phyloP scores from a whole-genome alignment of 2,329 filamentous ascomycete species.

The Calonectria pauciramosa region DNA sequence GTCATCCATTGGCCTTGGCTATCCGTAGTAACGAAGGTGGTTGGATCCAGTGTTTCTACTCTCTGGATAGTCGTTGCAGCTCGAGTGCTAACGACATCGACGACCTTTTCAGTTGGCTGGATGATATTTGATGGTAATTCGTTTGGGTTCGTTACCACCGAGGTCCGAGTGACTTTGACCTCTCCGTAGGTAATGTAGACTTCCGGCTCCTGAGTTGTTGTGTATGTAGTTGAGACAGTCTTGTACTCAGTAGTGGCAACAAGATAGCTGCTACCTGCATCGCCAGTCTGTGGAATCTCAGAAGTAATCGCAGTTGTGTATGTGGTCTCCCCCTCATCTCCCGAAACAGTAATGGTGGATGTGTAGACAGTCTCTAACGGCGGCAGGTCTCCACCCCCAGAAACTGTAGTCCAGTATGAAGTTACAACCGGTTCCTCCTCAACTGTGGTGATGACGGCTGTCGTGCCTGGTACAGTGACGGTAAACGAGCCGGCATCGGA shows the following conservation, averaged over 20 bases:
- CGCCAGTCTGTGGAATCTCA: neutral
- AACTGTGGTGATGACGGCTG: neutral
- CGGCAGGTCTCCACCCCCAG: neutral
- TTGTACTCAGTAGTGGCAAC: neutral
- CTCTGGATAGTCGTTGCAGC: conserved; percentile 4
- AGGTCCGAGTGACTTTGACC: neutral
- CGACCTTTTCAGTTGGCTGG: neutral
- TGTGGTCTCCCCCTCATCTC: neutral
- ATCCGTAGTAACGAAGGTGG: neutral
- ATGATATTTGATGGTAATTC: conserved; percentile 2
- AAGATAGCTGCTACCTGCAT: neutral
- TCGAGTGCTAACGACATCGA: conserved; percentile 9
- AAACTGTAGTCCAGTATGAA: neutral
- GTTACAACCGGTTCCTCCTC: neutral
- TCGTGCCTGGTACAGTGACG: conserved; percentile 6
- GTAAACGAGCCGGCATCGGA: neutral
- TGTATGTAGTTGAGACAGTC: neutral
- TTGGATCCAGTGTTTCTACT: neutral
- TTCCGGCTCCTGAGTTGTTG: neutral
- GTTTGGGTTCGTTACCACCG: neutral
- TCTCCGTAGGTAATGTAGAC: neutral
- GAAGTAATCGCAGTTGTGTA: neutral
- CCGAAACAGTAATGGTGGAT: neutral
- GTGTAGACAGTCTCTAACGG: neutral
- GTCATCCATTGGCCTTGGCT: neutral